Conservation (phyloP, 768 basidiomycete species). For the Tylopilus sp. region DNA sequence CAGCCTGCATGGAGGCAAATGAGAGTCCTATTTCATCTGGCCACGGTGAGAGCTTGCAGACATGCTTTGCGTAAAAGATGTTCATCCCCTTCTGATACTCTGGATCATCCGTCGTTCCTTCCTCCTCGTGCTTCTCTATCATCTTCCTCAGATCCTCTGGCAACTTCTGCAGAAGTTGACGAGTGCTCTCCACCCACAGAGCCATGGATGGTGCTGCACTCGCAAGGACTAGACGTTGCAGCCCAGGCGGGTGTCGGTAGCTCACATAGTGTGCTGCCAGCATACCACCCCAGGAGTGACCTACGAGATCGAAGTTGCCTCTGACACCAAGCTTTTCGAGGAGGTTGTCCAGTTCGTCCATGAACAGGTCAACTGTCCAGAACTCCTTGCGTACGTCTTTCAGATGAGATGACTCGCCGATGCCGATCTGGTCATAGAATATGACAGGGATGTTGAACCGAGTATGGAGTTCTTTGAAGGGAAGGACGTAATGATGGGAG, state of each 20-base stretch:
- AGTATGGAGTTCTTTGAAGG: slow-evolving; percentile 34
- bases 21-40: slow-evolving; percentile 32
- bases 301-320: slow-evolving; percentile 42
- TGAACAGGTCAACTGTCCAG: slow-evolving; percentile 48
- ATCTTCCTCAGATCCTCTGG: slow-evolving; percentile 26
- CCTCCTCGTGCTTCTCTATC: slow-evolving; percentile 31
- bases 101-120: slow-evolving; percentile 29
- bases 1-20: slow-evolving; percentile 21
- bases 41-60: slow-evolving; percentile 32
- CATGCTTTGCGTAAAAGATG: slow-evolving; percentile 33
- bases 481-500: slow-evolving; percentile 40
- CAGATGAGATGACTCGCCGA: slow-evolving; percentile 42
- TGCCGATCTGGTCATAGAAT: slow-evolving; percentile 53
- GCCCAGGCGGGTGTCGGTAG: slow-evolving; percentile 36
- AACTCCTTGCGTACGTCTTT: slow-evolving; percentile 27
- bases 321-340: slow-evolving; percentile 40
- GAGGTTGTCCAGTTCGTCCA: slow-evolving; percentile 52
- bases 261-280: slow-evolving; percentile 42
- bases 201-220: slow-evolving; percentile 32
- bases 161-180: slow-evolving; percentile 23
- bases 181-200: slow-evolving; percentile 26
- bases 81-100: slow-evolving; percentile 34
- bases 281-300: slow-evolving; percentile 61
- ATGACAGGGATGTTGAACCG: slow-evolving; percentile 38
- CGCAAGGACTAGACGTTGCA: slow-evolving; percentile 35